phyloP scores from a whole-genome alignment of 257 asterid species.

The Prunella vulgaris region DNA sequence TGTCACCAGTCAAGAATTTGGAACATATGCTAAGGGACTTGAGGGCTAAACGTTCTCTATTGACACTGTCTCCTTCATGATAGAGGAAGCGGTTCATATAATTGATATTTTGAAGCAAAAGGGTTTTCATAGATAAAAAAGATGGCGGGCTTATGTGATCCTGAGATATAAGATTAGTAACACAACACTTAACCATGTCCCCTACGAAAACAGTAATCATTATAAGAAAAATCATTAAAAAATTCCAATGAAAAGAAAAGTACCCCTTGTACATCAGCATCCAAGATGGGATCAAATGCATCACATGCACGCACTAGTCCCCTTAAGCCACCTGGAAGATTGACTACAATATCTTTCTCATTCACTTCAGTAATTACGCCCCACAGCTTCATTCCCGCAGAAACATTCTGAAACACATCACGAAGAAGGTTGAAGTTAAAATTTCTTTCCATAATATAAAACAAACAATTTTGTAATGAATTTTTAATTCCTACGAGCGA shows the following conservation, averaged over 20 bases:
- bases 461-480: neutral
- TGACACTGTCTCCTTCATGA: too few species aligned
- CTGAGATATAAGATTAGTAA: too few species aligned
- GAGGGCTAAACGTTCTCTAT: too few species aligned
- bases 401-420: slow-evolving; percentile 59
- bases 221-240: neutral
- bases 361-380: slow-evolving; percentile 91
- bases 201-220: neutral
- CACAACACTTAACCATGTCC: too few species aligned
- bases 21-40: too few species aligned
- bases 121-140: too few species aligned
- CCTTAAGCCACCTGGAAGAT: slow-evolving; percentile 95
- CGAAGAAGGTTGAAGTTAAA: neutral
- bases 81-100: too few species aligned
- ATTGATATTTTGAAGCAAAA: too few species aligned
- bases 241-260: slow-evolving; percentile 2
- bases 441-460: slow-evolving; percentile 8
- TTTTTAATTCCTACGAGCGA: neutral
- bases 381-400: slow-evolving; percentile 94
- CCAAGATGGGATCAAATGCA: slow-evolving; percentile 57
- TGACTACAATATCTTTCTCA: slow-evolving; percentile 79
- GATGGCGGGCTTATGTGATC: too few species aligned
- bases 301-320: slow-evolving; percentile 91
- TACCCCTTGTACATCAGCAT: slow-evolving; percentile 42
- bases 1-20: too few species aligned